These are phyloP conservation scores for Furcasterigmium furcatum DNA, from an alignment of 2,329 filamentous ascomycete genomes.

Conservation along the genomic window DNA sequence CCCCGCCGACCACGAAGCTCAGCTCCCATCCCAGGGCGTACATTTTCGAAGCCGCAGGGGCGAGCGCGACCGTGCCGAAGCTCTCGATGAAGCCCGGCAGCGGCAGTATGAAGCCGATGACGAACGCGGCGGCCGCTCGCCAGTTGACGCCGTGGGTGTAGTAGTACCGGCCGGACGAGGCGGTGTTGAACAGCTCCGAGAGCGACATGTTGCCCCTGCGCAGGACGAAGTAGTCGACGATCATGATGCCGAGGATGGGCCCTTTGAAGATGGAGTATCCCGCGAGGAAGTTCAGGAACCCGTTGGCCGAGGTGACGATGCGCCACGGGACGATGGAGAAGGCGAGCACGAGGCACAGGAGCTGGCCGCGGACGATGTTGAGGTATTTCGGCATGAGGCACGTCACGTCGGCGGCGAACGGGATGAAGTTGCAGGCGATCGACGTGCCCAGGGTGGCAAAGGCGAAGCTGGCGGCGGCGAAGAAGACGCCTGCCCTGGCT, in stretches of 20 bases:
- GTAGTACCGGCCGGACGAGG: neutral
- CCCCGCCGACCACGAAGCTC: too few species aligned
- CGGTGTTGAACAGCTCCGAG: neutral
- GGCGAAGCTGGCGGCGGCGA: slow-evolving; percentile 15
- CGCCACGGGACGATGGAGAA: slow-evolving; percentile 21
- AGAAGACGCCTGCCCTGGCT: slow-evolving; percentile 29
- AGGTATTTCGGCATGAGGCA: slow-evolving; percentile 37
- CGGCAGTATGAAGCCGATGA: neutral
- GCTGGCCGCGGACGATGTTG: slow-evolving; percentile 36
- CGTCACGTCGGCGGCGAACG: slow-evolving; percentile 35
- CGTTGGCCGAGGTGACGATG: slow-evolving; percentile 15
- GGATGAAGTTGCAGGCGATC: slow-evolving; percentile 35
- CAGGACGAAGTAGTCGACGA: slow-evolving; percentile 9
- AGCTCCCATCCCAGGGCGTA: neutral
- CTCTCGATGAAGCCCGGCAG: neutral
- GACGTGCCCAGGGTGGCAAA: slow-evolving; percentile 39
- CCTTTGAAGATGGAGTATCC: slow-evolving; percentile 22
- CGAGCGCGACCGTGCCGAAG: neutral
- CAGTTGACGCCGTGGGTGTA: neutral
- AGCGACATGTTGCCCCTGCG: neutral
- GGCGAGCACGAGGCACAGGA: slow-evolving; percentile 33
- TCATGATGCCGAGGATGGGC: slow-evolving; percentile 11
- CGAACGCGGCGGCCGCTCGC: neutral
- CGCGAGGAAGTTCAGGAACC: slow-evolving; percentile 20
- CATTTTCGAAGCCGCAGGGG: neutral